These are phyloP conservation scores for Fusarium miscanthi DNA, from an alignment of 2,329 filamentous ascomycete species.

Conservation along the genomic window DNA sequence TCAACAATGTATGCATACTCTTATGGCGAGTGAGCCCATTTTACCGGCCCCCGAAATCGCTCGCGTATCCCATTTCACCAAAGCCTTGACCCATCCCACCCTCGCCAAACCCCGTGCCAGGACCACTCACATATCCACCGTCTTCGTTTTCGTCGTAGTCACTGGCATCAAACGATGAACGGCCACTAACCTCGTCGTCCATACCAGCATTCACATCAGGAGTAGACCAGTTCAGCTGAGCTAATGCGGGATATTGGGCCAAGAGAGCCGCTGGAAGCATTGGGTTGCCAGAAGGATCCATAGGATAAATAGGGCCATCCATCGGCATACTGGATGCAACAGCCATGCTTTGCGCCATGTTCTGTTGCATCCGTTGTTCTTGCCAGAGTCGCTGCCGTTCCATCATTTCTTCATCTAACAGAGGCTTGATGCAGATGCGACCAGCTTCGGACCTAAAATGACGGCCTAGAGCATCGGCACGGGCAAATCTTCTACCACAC, in stretches of 20 bases:
- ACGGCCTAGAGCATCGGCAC: constrained; percentile 91
- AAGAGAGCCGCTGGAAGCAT: constrained; percentile 87
- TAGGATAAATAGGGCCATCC: constrained; percentile 66
- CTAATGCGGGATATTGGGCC: constrained; percentile 93
- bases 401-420: constrained; percentile 91
- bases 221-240: constrained; percentile 83
- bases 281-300: constrained; percentile 69
- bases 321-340: constrained; percentile 67
- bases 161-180: constrained; percentile 84
- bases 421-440: constrained; percentile 94
- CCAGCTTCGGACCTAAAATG: constrained; percentile 97
- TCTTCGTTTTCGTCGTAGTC: constrained; percentile 82
- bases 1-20: constrained; percentile 9
- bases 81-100: constrained; percentile 66
- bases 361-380: constrained; percentile 76
- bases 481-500: constrained; percentile 91
- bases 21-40: not conserved
- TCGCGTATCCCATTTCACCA: constrained; percentile 49
- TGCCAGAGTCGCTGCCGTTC: constrained; percentile 81
- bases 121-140: constrained; percentile 72
- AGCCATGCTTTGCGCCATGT: constrained; percentile 69
- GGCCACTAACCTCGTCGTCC: constrained; percentile 80
- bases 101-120: constrained; percentile 69
- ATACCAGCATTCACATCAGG: constrained; percentile 74
- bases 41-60: constrained; percentile 45